Evolutionary conservation across 2,329 filamentous ascomycete genomes (phyloP).

Genomic region (Dactylonectria estremocensis): DNA sequence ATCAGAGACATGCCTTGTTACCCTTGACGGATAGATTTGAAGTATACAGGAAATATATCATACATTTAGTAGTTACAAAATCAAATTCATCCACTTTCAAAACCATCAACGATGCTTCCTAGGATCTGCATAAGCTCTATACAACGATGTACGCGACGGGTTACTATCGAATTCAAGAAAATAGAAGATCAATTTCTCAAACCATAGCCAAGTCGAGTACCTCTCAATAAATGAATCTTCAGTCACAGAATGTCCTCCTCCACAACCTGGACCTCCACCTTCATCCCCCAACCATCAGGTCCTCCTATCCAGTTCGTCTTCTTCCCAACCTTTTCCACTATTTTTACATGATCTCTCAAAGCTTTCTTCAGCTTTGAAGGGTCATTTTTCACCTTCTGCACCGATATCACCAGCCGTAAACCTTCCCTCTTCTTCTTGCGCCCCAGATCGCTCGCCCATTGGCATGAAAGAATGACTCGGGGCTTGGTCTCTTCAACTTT

Average conservation of each 20-base stretch:
- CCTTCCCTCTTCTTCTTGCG: slow-evolving; percentile 26
- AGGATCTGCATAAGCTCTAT: no score
- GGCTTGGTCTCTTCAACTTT: slow-evolving; percentile 30
- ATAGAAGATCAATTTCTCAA: neutral
- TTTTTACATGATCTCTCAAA: slow-evolving; percentile 25
- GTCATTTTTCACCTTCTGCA: slow-evolving; percentile 32
- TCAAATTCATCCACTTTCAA: no score
- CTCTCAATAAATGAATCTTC: neutral
- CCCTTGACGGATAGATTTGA: no score
- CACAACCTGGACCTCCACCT: slow-evolving; percentile 29
- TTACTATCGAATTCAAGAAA: neutral
- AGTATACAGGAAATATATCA: no score
- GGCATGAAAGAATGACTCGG: slow-evolving; percentile 27
- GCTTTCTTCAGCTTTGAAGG: slow-evolving; percentile 31
- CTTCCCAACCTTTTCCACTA: slow-evolving; percentile 34
- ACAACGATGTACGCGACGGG: no score
- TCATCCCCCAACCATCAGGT: slow-evolving; percentile 32
- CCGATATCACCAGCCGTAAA: slow-evolving; percentile 22
- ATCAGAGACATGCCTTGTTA: no score
- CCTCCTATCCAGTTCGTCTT: slow-evolving; percentile 36
- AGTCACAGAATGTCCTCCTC: slow-evolving; percentile 30
- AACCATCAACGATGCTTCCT: no score
- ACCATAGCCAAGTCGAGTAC: neutral
- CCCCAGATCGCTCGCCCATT: slow-evolving; percentile 32
- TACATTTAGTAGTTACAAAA: no score